Evolutionary conservation across 2,329 filamentous ascomycete species (phyloP), one percentile per base, ranked within the genome.

Genomic region (Claviceps capensis): DNA sequence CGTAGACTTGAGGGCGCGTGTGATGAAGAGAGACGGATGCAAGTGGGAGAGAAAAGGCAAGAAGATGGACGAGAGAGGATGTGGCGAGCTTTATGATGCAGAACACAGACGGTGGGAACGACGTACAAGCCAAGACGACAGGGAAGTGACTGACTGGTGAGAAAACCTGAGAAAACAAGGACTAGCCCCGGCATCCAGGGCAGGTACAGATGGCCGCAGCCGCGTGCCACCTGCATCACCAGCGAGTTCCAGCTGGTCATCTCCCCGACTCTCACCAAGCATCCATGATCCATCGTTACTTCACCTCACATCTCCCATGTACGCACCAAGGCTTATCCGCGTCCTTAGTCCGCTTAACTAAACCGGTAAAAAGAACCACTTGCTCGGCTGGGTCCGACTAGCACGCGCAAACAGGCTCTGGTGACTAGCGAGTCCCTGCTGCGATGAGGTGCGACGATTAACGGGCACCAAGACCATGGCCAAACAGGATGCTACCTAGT

Each of bases 101-200:
- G 47, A 47, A 38, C 43, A 30, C 37, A 36, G n/a, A 34, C 22
- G 23, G 17, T 38, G 26, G 40, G 40, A 44, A 30, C 40, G 23
- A 37, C n/a, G 48, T 19, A 49, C 8, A n/a, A 42, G 30, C 30
- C 41, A 14, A 22, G 19, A 43, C 9, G 30, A 23, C 22, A n/a
- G 9, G 40, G 17, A 48, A 48, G 38, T 42, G 40, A 37, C 19
- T 40, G 13, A 22, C 38, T 17, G n/a, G 52, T 53, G 52, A 45
- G 51, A 49, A 51, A 48, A 47, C 47, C 49, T 53, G 52, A 41
- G 51, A 49, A 51, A 48, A 47, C 47, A 51, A 51, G 41, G n/a
- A 54, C 49, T 48, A 45, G 42, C 5, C 40, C 40, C n/a, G 23
- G 38, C 34, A 48, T 43, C 42, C 30, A 43, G 53, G 50, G 41